phyloP scores from a whole-genome alignment of 345 rosid species.

The Cardamine chenopodiifolia region DNA sequence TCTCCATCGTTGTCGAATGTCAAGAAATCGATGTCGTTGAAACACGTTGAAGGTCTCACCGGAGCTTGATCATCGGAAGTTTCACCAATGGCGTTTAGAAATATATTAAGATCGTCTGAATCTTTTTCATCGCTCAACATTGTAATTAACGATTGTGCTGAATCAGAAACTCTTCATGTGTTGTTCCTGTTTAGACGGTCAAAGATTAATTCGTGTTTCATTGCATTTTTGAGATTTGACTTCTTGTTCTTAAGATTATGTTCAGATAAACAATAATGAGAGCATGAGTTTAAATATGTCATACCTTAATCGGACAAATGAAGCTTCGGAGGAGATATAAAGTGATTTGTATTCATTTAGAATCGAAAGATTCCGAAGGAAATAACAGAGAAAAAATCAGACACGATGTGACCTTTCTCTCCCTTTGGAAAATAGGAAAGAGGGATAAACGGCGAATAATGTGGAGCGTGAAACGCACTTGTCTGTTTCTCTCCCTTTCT shows the following conservation, averaged over 20 bases:
- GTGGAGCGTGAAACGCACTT: conserved; percentile 5
- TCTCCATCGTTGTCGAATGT: conserved; percentile 2
- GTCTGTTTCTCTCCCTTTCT: not conserved
- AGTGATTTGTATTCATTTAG: not conserved
- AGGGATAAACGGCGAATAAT: conserved; percentile 2
- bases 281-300: not conserved
- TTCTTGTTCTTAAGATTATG: conserved; percentile 10
- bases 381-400: conserved; percentile 6
- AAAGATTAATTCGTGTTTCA: conserved; percentile 9
- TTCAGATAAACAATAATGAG: not conserved
- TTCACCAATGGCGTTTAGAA: conserved; percentile 40
- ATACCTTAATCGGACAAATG: not conserved
- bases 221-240: not conserved
- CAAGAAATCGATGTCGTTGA: conserved; percentile 7
- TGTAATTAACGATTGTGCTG: not conserved
- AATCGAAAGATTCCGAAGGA: conserved; percentile 23
- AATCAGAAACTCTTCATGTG: not conserved
- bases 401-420: conserved; percentile 33
- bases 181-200: not conserved
- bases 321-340: not conserved
- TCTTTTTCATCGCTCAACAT: conserved; percentile 33
- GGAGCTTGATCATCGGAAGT: conserved; percentile 4
- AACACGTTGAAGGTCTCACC: conserved; percentile 6
- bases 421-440: conserved; percentile 24
- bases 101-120: conserved; percentile 35